Percentiles rank a stretch among this genome's conserved stretches.
Evolutionary conservation across 2,329 filamentous ascomycete genomes (phyloP).

Genomic region (Alternaria brassicicola): DNA sequence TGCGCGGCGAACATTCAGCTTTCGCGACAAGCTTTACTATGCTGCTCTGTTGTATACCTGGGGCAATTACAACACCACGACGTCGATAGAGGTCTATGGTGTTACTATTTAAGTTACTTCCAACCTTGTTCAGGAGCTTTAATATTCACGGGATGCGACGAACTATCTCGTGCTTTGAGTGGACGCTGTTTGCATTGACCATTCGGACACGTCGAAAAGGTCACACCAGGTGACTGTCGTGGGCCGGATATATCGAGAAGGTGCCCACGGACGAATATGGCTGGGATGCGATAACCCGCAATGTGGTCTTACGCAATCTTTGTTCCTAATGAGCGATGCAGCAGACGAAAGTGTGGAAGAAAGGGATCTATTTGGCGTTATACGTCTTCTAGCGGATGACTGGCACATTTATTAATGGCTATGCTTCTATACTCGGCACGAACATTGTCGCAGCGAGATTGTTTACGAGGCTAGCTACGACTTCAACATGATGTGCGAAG

Average conservation of each 20-base stretch:
- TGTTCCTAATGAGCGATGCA: neutral
- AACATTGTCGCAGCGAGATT: too few species aligned
- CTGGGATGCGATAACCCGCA: neutral
- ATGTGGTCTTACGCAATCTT: neutral
- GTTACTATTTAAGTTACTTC: neutral
- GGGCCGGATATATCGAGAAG: neutral
- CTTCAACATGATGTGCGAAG: neutral
- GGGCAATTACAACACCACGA: neutral
- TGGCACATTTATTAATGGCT: neutral
- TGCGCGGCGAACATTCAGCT: neutral
- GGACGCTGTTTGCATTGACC: slow-evolving; percentile 6
- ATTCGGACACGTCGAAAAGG: neutral
- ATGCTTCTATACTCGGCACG: neutral
- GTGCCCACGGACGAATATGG: neutral
- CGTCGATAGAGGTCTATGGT: neutral
- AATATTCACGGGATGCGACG: neutral
- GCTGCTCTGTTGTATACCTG: slow-evolving; percentile 17
- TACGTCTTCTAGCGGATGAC: neutral
- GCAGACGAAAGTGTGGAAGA: neutral
- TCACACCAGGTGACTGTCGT: neutral
- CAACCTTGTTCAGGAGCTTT: slow-evolving; percentile 1
- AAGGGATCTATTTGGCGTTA: neutral
- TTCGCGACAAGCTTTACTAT: slow-evolving; percentile 9
- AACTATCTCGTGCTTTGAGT: neutral
- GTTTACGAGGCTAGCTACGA: neutral